Evolutionary conservation across 768 basidiomycete species (phyloP), one percentile per base, ranked within the genome.

Genomic region (Collybia nuda): DNA sequence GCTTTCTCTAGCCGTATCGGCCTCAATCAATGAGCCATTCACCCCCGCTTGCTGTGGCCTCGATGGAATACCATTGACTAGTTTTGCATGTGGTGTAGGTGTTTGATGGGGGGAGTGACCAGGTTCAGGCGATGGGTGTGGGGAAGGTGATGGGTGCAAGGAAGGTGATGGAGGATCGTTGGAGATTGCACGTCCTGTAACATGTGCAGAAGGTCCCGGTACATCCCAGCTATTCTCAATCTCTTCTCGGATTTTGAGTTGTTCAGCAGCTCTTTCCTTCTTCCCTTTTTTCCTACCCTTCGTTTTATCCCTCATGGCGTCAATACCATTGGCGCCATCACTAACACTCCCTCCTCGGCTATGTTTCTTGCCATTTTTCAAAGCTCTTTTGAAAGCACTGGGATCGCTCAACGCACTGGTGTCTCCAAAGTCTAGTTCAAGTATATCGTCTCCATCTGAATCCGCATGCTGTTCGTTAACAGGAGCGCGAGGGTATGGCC

Each of bases 381-480:
- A 53, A 51, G 66, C 74, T 58, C 66, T 65, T 24, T 67, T 66
- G 57, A 86, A 88, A 8, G 78, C 76, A 42, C 76, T 77, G 2
- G 81, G 80, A 56, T 90, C 83, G 61, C 86, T 88, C 59, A 90
- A 64, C 18, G 85, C 82, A 50, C 85, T 84, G 38, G 79, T 90
- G 48, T 90, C 88, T 5, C 76, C 76, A 58, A 88, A 90, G 62
- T 87, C 85, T 44, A 90, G 80, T 63, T 90, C 88, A 8, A 90
- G 77, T 21, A 90, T 80, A 48, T 86, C 87, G 5, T 79, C 79
- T n/a, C 74, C 73, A 8, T 61, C 70, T 35, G 68, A 69, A 50
- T 58, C 53, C 21, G 48, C 43, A 50, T 61, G 53, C 21, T 60
- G 60, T 50, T 74, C 73, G 49, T 74, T 68, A 41, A 73, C 67